A percentile compares a stretch with the other conserved stretches of the same genome.
phyloP scores from a whole-genome alignment of 2,329 filamentous ascomycete species.

The Penicillium digitatum region DNA sequence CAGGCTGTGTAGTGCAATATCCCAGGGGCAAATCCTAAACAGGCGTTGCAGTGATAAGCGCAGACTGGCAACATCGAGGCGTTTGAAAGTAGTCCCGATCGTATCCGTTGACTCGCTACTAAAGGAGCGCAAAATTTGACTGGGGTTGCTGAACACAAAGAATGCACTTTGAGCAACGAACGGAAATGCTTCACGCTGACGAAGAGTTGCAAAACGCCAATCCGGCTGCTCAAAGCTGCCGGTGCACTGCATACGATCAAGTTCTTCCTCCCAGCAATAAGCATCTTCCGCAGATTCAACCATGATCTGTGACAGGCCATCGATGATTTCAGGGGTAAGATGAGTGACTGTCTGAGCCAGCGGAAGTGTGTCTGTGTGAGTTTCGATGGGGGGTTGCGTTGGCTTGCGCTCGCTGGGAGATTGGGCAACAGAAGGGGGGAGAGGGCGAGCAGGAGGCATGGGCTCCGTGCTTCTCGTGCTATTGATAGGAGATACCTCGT shows the following conservation, averaged over 20 bases:
- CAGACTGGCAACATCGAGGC: constrained; percentile 31
- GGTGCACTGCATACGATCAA: constrained; percentile 34
- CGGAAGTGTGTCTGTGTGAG: constrained; percentile 10
- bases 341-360: constrained; percentile 36
- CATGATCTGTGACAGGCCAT: constrained; percentile 37
- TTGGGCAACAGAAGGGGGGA: constrained; percentile 15
- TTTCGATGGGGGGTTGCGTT: constrained; percentile 11
- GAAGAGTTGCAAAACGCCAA: constrained; percentile 37
- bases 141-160: constrained; percentile 42
- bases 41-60: constrained; percentile 35
- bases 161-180: constrained; percentile 46
- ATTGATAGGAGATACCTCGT: constrained; percentile 22
- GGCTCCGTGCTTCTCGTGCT: constrained; percentile 6
- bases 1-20: constrained; percentile 41
- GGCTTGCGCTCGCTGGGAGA: constrained; percentile 20
- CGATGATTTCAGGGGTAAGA: constrained; percentile 37
- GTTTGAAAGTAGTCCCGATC: background rate
- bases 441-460: background rate
- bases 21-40: constrained; percentile 39
- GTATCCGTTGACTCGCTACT: constrained; percentile 16
- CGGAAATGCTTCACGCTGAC: constrained; percentile 37
- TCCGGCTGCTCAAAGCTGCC: constrained; percentile 38
- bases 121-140: constrained; percentile 43
- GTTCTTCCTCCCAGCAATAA: constrained; percentile 38
- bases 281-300: constrained; percentile 36